phyloP scores from a whole-genome alignment of 1,284 basidiomycete genomes.

The Chalciporus sp. region DNA sequence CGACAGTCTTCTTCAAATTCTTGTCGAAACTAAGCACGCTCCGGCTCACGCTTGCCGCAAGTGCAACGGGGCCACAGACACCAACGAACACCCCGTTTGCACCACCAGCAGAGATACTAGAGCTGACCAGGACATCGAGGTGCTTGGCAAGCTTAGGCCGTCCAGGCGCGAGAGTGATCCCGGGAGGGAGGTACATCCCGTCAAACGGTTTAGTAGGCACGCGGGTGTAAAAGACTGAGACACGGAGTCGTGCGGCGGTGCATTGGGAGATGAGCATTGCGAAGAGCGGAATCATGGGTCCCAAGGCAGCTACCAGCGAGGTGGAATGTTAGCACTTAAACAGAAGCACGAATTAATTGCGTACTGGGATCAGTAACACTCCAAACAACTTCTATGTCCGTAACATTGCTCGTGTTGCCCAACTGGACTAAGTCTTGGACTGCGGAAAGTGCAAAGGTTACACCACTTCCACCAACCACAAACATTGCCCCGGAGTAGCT shows the following conservation, averaged over 20 bases:
- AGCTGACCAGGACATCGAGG: slow-evolving; percentile 51
- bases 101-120: slow-evolving; percentile 42
- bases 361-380: slow-evolving; percentile 58
- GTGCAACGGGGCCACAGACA: slow-evolving; percentile 63
- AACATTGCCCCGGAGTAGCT: slow-evolving; percentile 70
- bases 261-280: slow-evolving; percentile 52
- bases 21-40: slow-evolving; percentile 54
- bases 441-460: slow-evolving; percentile 66
- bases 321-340: neutral
- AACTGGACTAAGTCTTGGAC: slow-evolving; percentile 63
- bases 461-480: slow-evolving; percentile 73
- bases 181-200: slow-evolving; percentile 45
- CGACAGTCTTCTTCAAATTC: slow-evolving; percentile 54
- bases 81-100: slow-evolving; percentile 63
- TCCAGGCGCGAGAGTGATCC: slow-evolving; percentile 50
- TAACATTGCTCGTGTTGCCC: slow-evolving; percentile 52
- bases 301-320: slow-evolving; percentile 43
- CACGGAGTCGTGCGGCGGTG: slow-evolving; percentile 46
- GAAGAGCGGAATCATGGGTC: slow-evolving; percentile 60
- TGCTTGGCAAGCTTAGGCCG: slow-evolving; percentile 51
- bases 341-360: slow-evolving; percentile 6
- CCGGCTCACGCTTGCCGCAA: slow-evolving; percentile 56
- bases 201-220: slow-evolving; percentile 37
- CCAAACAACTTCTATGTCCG: slow-evolving; percentile 71
- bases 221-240: slow-evolving; percentile 70